Evolutionary conservation across 768 basidiomycete species (phyloP).

Genomic region (Leccinum uliginosum): DNA sequence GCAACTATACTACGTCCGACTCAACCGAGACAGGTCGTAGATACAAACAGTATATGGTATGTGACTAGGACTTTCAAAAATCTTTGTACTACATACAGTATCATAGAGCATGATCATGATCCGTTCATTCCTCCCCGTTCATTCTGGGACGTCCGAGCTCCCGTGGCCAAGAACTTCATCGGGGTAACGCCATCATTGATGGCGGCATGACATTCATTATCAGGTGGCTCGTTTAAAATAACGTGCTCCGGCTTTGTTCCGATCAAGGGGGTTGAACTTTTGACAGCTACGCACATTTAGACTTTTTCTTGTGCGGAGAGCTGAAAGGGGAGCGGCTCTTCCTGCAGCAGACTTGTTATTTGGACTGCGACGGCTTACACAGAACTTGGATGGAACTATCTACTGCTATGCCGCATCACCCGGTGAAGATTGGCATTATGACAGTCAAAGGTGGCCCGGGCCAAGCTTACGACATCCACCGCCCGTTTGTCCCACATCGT

Average conservation of each 20-base stretch:
- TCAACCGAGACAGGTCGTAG: not conserved
- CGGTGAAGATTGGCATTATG: not conserved
- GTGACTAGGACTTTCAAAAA: not conserved
- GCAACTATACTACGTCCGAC: not conserved
- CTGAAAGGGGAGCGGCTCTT: not conserved
- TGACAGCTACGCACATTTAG: constrained; percentile 17
- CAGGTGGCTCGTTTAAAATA: not conserved
- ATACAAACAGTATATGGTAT: not conserved
- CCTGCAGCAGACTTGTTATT: not conserved
- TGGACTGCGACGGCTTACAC: not conserved
- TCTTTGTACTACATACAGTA: not conserved
- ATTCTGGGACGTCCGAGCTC: not conserved
- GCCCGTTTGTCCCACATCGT: constrained; percentile 5
- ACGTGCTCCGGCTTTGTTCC: not conserved
- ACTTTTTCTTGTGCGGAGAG: constrained; percentile 10
- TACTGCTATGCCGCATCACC: not conserved
- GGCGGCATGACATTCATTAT: not conserved
- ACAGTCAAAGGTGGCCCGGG: not conserved
- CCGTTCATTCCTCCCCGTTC: not conserved
- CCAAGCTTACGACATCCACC: constrained; percentile 1
- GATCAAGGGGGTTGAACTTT: constrained; percentile 5
- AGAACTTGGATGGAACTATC: not conserved
- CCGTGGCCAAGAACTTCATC: not conserved
- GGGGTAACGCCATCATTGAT: not conserved
- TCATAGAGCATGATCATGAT: not conserved